These are phyloP conservation scores for Tolypocladium capitatum DNA, from an alignment of 2,329 filamentous ascomycete genomes.

Conservation along the genomic window DNA sequence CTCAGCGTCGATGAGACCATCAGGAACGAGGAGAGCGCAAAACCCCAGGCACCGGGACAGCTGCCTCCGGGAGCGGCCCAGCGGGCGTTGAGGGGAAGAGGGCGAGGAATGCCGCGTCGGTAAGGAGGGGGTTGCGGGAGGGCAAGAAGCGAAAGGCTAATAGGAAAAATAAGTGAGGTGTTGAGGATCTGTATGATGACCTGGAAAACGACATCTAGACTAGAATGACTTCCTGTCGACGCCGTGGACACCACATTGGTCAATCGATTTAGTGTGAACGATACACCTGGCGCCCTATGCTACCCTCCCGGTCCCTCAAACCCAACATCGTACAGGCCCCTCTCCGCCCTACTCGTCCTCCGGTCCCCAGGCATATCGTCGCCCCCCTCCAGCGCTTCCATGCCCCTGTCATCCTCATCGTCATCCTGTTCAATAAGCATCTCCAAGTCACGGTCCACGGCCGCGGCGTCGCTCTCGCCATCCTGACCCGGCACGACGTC, in stretches of 20 bases:
- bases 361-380: slow-evolving; percentile 4
- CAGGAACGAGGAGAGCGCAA: slow-evolving; percentile 85
- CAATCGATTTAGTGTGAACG: background rate
- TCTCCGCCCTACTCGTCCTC: slow-evolving; percentile 10
- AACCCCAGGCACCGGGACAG: slow-evolving; percentile 67
- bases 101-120: slow-evolving; percentile 80
- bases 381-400: slow-evolving; percentile 9
- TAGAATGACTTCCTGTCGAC: slow-evolving; percentile 1
- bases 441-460: slow-evolving; percentile 35
- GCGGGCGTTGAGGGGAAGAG: slow-evolving; percentile 69
- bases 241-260: background rate
- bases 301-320: slow-evolving; percentile 12
- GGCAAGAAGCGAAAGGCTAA: slow-evolving; percentile 1
- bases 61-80: slow-evolving; percentile 77
- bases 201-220: slow-evolving; percentile 13
- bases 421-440: slow-evolving; percentile 36
- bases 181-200: slow-evolving; percentile 24
- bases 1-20: slow-evolving; percentile 97
- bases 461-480: slow-evolving; percentile 21
- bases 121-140: slow-evolving; percentile 22
- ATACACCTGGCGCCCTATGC: background rate
- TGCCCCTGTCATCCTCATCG: slow-evolving; percentile 23
- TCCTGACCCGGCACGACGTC: slow-evolving; percentile 16
- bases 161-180: slow-evolving; percentile 5
- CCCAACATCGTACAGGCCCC: slow-evolving; percentile 15